Base-by-base conservation (phyloP, 306 rosid species). In the Cucumis hystrix region DNA sequence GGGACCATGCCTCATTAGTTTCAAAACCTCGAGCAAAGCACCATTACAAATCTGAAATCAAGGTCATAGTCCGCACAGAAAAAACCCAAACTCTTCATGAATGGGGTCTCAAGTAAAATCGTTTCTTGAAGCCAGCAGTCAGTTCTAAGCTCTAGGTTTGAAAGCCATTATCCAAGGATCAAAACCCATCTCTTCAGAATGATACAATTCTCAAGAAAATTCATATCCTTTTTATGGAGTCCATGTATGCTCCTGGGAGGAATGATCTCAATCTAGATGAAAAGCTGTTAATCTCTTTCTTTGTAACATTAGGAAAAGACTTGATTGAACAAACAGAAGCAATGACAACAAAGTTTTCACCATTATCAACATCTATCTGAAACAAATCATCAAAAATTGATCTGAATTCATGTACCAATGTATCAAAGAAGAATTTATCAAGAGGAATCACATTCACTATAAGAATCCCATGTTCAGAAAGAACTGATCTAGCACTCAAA, bases 401-500 rank as follows among this genome's bases (percentile, higher is more conserved):
- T 55, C 51, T 78, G 64, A 92, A 85, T 45, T 65, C 83, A 39
- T 51, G 62, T 39, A 84, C 58, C 83, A 89, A 45, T 57, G 81
- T 77, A 80, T 83, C 86, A 78, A 83, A 84, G 82, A 87, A 86
- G 40, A 87, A 78, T 71, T 71, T 72, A 51, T 74, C 83, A 15
- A 85, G 87, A 86, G 90, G 84, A 85, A 94, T 87, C 57, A 90
- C 96, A 85, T 90, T 92, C 37, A 90, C 77, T 43, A 67, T 90
- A 15, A 94, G 79, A 52, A 92, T 83, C 54, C 97, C 96, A 77
- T n/a, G 58, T 68, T 89, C 88, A 64, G 80, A 82, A 39, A 94
- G 96, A 85, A 87, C 70, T 18, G 81, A 86, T 80, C 82, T 90
- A 43, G 84, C 90, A 51, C 84, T 86, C 81, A 84, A 69, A 79